Evolutionary conservation across 768 basidiomycete species (phyloP).

Genomic region (Termitomyces sp.): DNA sequence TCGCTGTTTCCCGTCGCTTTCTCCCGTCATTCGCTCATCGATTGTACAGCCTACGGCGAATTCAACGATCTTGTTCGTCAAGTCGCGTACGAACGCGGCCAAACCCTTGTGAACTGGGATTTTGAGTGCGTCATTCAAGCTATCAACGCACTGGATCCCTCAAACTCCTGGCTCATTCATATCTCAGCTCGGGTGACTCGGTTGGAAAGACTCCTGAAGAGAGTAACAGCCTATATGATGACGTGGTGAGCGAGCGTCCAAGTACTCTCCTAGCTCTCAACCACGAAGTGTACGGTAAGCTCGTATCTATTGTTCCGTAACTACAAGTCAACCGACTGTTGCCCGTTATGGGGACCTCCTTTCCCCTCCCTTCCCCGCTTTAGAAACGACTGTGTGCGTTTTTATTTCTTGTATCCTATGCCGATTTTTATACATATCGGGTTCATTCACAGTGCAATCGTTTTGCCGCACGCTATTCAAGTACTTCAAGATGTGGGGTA

Average conservation of each 20-base stretch:
- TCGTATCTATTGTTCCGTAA: background rate
- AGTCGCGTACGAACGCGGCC: slow-evolving; percentile 25
- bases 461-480: slow-evolving; percentile 30
- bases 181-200: slow-evolving; percentile 30
- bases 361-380: background rate
- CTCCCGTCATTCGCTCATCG: background rate
- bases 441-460: slow-evolving; percentile 14
- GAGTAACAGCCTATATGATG: slow-evolving; percentile 23
- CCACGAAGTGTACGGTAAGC: slow-evolving; percentile 26
- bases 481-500: slow-evolving; percentile 32
- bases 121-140: slow-evolving; percentile 24
- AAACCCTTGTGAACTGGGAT: slow-evolving; percentile 32
- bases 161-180: background rate
- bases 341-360: background rate
- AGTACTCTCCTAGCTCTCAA: slow-evolving; percentile 30
- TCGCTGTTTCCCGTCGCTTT: background rate
- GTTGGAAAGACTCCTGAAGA: slow-evolving; percentile 22
- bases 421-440: background rate
- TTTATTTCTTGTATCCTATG: background rate
- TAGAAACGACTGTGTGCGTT: slow-evolving; percentile 19
- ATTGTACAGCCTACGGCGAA: slow-evolving; percentile 31
- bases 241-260: slow-evolving; percentile 19
- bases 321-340: background rate
- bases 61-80: slow-evolving; percentile 32
- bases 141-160: too few relatives aligned